Evolutionary conservation across 108 stramenopile genomes (phyloP).

Genomic region (Discostella pseudostelligera): DNA sequence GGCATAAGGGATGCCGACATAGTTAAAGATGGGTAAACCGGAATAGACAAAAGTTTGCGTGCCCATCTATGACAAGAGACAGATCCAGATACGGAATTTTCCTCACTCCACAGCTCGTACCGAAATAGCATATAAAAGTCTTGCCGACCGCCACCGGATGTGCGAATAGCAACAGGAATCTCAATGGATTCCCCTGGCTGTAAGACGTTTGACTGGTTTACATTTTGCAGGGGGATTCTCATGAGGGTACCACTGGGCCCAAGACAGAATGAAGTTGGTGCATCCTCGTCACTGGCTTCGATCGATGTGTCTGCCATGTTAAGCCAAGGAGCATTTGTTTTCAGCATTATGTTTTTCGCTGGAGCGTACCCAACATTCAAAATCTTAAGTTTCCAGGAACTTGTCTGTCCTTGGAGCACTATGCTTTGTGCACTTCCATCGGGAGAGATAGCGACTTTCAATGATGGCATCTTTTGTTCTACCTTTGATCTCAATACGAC

Average conservation of each 20-base stretch:
- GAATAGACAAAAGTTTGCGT: slow-evolving; percentile 66
- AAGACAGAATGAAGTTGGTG: slow-evolving; percentile 54
- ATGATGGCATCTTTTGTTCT: slow-evolving; percentile 75
- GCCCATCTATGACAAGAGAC: slow-evolving; percentile 56
- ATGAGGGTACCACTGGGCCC: slow-evolving; percentile 85
- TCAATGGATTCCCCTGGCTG: slow-evolving; percentile 73
- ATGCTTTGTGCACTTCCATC: slow-evolving; percentile 19
- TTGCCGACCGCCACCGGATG: slow-evolving; percentile 65
- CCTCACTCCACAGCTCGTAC: slow-evolving; percentile 56
- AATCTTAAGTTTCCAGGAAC: slow-evolving; percentile 71
- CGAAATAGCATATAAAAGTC: slow-evolving; percentile 83
- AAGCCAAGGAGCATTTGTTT: slow-evolving; percentile 86
- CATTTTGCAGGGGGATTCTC: slow-evolving; percentile 52
- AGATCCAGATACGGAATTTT: slow-evolving; percentile 5
- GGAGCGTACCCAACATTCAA: slow-evolving; percentile 80
- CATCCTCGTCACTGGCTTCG: slow-evolving; percentile 24
- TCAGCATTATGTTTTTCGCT: slow-evolving; percentile 60
- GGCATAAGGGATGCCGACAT: slow-evolving; percentile 67
- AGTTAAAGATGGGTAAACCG: slow-evolving; percentile 74
- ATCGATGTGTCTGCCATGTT: slow-evolving; percentile 38
- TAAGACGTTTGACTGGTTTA: slow-evolving; percentile 36
- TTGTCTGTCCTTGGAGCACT: slow-evolving; percentile 73
- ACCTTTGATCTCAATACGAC: slow-evolving; percentile 64
- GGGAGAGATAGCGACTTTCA: slow-evolving; percentile 49
- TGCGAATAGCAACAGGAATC: slow-evolving; percentile 72